Evolutionary conservation across 139 green algal genomes (phyloP).

Genomic region (Auxenochlorella protothecoides): DNA sequence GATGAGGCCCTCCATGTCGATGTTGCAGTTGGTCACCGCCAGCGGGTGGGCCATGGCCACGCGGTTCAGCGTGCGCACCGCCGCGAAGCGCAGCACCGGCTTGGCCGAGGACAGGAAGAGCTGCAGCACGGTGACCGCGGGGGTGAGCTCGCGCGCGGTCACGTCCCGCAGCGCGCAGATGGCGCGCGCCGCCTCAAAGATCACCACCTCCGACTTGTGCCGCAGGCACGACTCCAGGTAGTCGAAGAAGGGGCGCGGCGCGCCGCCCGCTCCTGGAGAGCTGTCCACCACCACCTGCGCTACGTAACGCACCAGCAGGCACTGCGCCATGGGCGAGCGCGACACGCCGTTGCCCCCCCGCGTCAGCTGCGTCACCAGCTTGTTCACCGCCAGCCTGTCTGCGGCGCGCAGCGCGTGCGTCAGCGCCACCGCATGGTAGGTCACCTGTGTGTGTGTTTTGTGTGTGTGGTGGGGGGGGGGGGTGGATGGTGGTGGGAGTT

Average conservation of each 20-base stretch:
- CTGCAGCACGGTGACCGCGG: conserved; percentile 94
- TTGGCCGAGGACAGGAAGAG: conserved; percentile 94
- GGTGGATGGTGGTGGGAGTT: not conserved
- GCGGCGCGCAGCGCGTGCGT: conserved; percentile 82
- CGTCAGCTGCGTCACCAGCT: conserved; percentile 89
- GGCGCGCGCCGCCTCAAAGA: conserved; percentile 88
- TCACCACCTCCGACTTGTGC: conserved; percentile 74
- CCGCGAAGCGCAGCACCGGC: conserved; percentile 91
- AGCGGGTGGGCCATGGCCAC: conserved; percentile 91
- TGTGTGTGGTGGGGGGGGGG: not conserved
- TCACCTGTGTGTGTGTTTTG: conserved; percentile 6
- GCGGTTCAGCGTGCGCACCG: conserved; percentile 79
- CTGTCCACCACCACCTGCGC: conserved; percentile 64
- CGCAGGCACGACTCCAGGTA: conserved; percentile 94
- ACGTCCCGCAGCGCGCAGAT: conserved; percentile 89
- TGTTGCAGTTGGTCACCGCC: conserved; percentile 95
- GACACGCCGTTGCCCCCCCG: conserved; percentile 37
- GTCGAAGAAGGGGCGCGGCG: conserved; percentile 90
- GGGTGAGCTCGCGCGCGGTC: conserved; percentile 78
- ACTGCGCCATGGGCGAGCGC: conserved; percentile 89
- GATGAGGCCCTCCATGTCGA: conserved; percentile 98
- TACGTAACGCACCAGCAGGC: conserved; percentile 88
- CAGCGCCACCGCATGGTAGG: conserved; percentile 93
- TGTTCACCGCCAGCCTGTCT: conserved; percentile 91
- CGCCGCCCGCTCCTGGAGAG: conserved; percentile 21